Base-by-base conservation (phyloP, 163 green algal species). In the Chloroidium sp. region DNA sequence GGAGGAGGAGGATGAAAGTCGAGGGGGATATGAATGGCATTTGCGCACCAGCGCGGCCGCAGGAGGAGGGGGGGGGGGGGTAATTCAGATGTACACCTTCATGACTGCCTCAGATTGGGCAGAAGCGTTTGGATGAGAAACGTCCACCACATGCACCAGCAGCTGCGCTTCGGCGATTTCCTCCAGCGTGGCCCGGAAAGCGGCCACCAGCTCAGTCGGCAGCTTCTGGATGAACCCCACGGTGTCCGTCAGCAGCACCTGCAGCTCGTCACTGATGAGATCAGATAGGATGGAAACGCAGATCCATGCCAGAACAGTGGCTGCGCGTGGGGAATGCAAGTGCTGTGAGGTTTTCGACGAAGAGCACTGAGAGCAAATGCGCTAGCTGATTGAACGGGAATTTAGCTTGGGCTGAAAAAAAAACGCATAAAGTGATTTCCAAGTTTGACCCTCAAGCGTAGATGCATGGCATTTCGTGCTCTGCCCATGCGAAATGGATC, bases 221-320 rank as follows among this genome's bases (percentile, higher is more conserved):
- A 99, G 91, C 87, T 99, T 98, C 88, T 99, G 95, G 76, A 99
- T 99, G 89, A 99, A 99, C 0, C 94, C 94, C 74, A 98, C 92
- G 0, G 96, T 99, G 88, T 99, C 96, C 3, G 87, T 95, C 14
- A 99, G 62, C n/a, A 99, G 88, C 8, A 94, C 83, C 85, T 95
- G 89, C 81, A 74, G 61, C 59, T 4, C 58, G 67, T 62, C 10
- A 74, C 60, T 72, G 1, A 62, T 36, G 36, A 36, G 3, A 77
- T 10, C 13, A 10, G 58, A 8, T 14, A 8, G 72, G n/a, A 77
- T 36, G 76, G 10, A 74, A 10, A 74, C 8, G 8, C 67, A 74
- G 67, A 74, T 74, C 67, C 12, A 12, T n/a, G 67, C 67, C 10
- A 1, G 60, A 8, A 4, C 74, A 59, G 0, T 1, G n/a, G 12